A percentile compares a stretch with the other conserved stretches of the same genome.
phyloP scores from a whole-genome alignment of 1,284 basidiomycete species.

The Leccinum variabile region DNA sequence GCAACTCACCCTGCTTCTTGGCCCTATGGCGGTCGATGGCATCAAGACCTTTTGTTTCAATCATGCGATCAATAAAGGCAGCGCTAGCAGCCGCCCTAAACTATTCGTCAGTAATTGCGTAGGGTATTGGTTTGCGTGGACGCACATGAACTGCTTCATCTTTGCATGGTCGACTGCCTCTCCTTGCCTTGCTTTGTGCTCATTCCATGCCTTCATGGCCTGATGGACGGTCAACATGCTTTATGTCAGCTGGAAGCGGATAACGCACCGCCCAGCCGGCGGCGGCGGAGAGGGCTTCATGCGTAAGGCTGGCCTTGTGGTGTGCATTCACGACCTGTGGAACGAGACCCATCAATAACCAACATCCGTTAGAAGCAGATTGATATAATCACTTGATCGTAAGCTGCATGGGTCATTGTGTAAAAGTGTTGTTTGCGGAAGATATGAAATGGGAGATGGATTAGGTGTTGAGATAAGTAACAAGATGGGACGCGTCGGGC shows the following conservation, averaged over 20 bases:
- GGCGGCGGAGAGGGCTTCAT: conserved; percentile 32
- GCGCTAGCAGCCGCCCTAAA: conserved; percentile 38
- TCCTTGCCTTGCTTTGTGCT: conserved; percentile 22
- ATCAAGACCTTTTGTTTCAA: conserved; percentile 56
- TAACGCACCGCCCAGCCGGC: conserved; percentile 28
- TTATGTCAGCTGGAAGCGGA: background rate
- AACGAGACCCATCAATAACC: background rate
- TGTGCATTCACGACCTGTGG: background rate
- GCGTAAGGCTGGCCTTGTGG: conserved; percentile 29
- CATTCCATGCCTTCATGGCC: conserved; percentile 32
- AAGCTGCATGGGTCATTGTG: background rate
- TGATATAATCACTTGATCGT: background rate
- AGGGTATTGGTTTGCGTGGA: background rate
- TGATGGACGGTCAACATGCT: conserved; percentile 12
- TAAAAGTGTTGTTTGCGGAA: background rate
- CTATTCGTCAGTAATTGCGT: background rate
- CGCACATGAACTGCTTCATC: conserved; percentile 29
- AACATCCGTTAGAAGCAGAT: background rate
- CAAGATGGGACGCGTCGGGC: background rate
- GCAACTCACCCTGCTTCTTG: conserved; percentile 33
- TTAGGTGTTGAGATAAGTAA: background rate
- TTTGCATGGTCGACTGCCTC: conserved; percentile 14
- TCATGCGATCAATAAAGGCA: conserved; percentile 44
- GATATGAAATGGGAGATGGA: background rate
- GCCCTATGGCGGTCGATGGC: conserved; percentile 37